Base-by-base conservation (phyloP, 2,329 filamentous ascomycete genomes). In the Fusarium nanum region DNA sequence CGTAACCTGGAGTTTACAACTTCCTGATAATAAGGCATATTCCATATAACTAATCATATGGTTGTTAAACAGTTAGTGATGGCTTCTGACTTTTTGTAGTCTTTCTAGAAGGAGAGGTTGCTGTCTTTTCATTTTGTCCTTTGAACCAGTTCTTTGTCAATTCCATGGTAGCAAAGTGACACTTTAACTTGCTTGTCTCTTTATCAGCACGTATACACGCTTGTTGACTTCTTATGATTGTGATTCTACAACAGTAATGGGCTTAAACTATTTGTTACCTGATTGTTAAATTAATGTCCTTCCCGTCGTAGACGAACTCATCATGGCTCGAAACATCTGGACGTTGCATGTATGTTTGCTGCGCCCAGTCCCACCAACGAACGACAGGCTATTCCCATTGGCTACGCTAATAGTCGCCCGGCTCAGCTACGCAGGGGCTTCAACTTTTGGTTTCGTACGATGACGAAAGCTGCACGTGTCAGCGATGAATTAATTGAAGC, bases 351-450 rank as follows among this genome's bases (percentile, higher is more conserved):
- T n/a, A n/a, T 47, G 25, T n/a, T 28, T 47, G 23, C 45, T 28
- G 18, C 25, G 45, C 45, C 45, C 5, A 20, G 18, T 47, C 16
- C 23, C 49, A 22, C 34, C 49, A 53, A 42, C n/a, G 34, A 13
- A 42, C 7, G 11, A 18, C 6, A 9, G 16, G 7, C 13, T 30
- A 11, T 25, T 27, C 28, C 16, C 18, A 71, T 71, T 71, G 68
- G 68, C 30, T 41, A 22, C 20, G n/a, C 14, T 16, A 40, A 9
- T 30, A 50, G 47, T 67, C 40, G 41, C 20, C 48, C 34, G 46
- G 40, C 48, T 68, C 64, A 71, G 68, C 68, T 69, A 53, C 40
- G 52, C 64, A 71, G 68, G 68, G 68, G 64, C 46, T 44, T 34
- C 32, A 32, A 44, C 50, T 58, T 57, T 49, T 41, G 64, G 47